Base-by-base conservation (phyloP, 2,329 filamentous ascomycete genomes). In the Teratosphaeria zuluensis region DNA sequence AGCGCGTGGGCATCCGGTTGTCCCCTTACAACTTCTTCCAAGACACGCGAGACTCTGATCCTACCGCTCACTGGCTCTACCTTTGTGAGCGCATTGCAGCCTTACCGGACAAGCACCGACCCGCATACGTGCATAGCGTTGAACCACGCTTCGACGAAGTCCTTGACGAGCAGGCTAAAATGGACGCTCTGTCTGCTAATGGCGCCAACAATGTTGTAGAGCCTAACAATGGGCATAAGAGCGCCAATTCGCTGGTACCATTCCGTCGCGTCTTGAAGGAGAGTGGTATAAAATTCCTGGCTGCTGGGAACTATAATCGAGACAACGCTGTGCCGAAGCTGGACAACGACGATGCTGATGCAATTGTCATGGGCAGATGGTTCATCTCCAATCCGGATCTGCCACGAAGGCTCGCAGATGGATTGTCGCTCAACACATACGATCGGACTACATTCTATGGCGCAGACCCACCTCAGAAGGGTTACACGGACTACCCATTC, bases 121-220 rank as follows among this genome's bases (percentile, higher is more conserved):
- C 87, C 12, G 78, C 83, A 0, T 88, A 83, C 63, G 70, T 85
- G 1, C 83, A 86, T 66, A 62, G 85, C 0, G 72, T 87, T 2
- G 83, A 88, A 64, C 77, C 83, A 0, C 77, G 82, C 0, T 71
- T 84, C 4, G 70, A 74, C 0, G 78, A 78, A 1, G 63, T 66
- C 4, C 61, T 68, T 7, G 62, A 65, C 53, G 64, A 68, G 61
- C 56, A 65, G 52, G 60, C 61, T 12, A 68, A 68, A 54, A 35
- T 66, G 59, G 62, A 65, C 30, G 62, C 64, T 28, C 57, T 68
- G 4, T 60, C 63, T 12, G 59, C 60, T 11, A 60, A 61, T 53
- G 14, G 11, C 35, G 51, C 48, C 14, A 19, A 61, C 56, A 66
- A 61, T 28, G 61, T 63, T 1, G 75, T 78, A 35, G 30, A 65